Base-by-base conservation (phyloP, 805 yeast genomes). In the Lipomyces spencermartinsiae region DNA sequence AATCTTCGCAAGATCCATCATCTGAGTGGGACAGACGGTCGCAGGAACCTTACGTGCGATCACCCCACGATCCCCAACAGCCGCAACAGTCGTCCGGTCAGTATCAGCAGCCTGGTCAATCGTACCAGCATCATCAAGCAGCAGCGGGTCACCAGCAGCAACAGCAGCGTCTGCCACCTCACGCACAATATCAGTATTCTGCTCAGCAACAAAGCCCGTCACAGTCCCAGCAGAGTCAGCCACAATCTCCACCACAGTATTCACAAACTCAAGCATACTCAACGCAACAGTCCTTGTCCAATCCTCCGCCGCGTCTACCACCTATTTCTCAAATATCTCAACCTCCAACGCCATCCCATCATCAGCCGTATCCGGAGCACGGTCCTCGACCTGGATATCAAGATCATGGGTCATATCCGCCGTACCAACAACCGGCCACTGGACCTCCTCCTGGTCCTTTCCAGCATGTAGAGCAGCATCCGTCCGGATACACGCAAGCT, bases 311-410 rank as follows among this genome's bases (percentile, higher is more conserved):
- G 8, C 61, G 66, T 4, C 37, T 67, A 35, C 70, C 70, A 4
- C 70, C 70, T n/a, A 67, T 67, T 7, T 67, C 70, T 8, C 70
- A 67, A 12, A 8, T 66, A 14, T 56, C 65, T 14, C 64, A 61
- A 34, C 62, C 62, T n/a, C 61, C 63, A 16, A 39, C 54, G 8
- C 64, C 33, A 33, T 34, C 64, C 46, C 19, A 6, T 56, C 54
- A 34, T 29, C 60, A 53, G 37, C 61, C 53, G 8, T 55, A 51
- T 34, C 61, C 58, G 14, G 65, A 43, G 12, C 49, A 43, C 22
- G n/a, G 22, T n/a, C n/a, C 49, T 43, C 49, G 49, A 16, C 6
- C 49, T 43, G 49, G 49, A n/a, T 43, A 43, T 29, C 39, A 59
- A 33, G 39, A 63, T 35, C 59, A 59, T 22, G 39, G 61, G 10